These are phyloP conservation scores for Tieghemiomyces parasiticus DNA, from an alignment of 192 early-diverging fungal species.

Conservation along the genomic window DNA sequence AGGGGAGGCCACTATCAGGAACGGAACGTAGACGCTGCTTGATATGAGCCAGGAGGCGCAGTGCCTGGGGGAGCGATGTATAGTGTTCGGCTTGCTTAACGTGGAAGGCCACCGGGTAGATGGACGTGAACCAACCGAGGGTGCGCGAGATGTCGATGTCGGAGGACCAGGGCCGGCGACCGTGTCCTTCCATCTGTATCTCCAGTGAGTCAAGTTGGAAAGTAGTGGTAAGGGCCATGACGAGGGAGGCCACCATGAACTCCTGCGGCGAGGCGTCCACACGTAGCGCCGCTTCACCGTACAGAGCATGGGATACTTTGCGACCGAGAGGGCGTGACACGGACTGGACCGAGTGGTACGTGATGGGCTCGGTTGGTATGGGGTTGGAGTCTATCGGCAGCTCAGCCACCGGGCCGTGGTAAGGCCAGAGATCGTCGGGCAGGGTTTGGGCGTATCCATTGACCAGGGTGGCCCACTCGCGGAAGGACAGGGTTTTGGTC, in stretches of 20 bases:
- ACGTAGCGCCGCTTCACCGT: background rate
- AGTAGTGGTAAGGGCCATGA: background rate
- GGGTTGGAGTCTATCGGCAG: no score
- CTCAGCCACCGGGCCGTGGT: no score
- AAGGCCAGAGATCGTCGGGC: background rate
- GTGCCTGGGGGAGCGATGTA: background rate
- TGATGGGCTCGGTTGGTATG: no score
- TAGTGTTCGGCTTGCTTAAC: background rate
- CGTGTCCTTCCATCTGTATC: background rate
- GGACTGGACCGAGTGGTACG: no score
- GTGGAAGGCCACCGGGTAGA: background rate
- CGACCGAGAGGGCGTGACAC: background rate
- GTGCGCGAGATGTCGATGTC: background rate
- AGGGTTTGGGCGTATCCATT: background rate
- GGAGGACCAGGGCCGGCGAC: background rate
- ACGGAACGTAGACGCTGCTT: background rate
- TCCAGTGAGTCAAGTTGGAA: background rate
- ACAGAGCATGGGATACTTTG: background rate
- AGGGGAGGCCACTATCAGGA: background rate
- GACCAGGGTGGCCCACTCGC: slow-evolving; percentile 9
- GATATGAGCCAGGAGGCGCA: background rate
- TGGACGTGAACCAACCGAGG: background rate
- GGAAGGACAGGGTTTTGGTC: slow-evolving; percentile 16
- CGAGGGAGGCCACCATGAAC: background rate
- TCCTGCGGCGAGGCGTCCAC: background rate